These are phyloP conservation scores for Talaromyces amestolkiae DNA, from an alignment of 2,329 filamentous ascomycete genomes.

Conservation along the genomic window DNA sequence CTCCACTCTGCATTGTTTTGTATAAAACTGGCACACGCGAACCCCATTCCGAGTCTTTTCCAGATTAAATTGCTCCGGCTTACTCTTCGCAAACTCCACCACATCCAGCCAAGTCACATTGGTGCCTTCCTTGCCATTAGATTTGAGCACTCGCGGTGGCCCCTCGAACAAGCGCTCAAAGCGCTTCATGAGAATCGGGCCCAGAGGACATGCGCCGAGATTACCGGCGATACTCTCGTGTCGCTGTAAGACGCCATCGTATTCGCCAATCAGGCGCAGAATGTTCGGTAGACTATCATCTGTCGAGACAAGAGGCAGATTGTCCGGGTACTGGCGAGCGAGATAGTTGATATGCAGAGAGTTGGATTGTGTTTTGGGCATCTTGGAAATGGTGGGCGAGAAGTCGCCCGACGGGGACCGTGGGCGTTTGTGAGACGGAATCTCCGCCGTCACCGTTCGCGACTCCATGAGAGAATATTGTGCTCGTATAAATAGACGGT, in stretches of 20 bases:
- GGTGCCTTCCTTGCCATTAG: conserved; percentile 58
- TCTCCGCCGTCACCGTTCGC: conserved; percentile 34
- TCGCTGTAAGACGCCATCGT: conserved; percentile 79
- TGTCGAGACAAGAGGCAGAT: conserved; percentile 60
- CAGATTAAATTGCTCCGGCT: conserved; percentile 73
- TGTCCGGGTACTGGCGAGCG: conserved; percentile 60
- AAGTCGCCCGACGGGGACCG: conserved; percentile 45
- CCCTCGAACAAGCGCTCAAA: conserved; percentile 85
- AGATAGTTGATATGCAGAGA: conserved; percentile 69
- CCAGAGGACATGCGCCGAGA: conserved; percentile 77
- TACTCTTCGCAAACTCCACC: conserved; percentile 77
- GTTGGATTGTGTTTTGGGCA: conserved; percentile 54
- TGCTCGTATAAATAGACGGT: neutral
- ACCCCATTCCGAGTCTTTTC: conserved; percentile 66
- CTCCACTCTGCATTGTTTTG: conserved; percentile 77
- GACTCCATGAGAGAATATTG: conserved; percentile 33
- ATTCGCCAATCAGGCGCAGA: conserved; percentile 69
- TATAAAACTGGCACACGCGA: conserved; percentile 75
- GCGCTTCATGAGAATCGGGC: conserved; percentile 77
- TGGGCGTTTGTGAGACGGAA: conserved; percentile 43
- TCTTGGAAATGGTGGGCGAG: conserved; percentile 47
- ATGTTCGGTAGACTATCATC: conserved; percentile 73
- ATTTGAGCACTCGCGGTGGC: conserved; percentile 66
- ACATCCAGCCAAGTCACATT: conserved; percentile 80
- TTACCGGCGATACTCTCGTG: conserved; percentile 86